phyloP scores from a whole-genome alignment of 225 moss, liverwort and hornwort species.

The Neckera pumila region DNA sequence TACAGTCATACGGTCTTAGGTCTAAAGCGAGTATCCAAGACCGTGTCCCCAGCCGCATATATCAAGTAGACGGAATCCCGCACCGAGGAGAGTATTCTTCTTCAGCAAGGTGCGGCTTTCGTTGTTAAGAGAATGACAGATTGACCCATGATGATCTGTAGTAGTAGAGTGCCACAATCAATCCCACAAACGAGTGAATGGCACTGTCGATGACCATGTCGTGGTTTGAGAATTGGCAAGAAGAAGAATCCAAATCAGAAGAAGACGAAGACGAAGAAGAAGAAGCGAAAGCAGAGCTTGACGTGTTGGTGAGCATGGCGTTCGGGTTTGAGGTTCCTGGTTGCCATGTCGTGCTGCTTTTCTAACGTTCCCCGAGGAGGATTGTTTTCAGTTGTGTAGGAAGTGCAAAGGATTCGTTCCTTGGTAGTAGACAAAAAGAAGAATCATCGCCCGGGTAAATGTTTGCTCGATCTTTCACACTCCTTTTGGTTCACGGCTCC shows the following conservation, averaged over 20 bases:
- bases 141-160: neutral
- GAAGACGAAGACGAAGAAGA: neutral
- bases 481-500: neutral
- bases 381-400: neutral
- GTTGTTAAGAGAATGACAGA: neutral
- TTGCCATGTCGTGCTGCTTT: neutral
- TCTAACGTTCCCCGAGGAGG: neutral
- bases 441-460: neutral
- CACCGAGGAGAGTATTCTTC: neutral
- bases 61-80: neutral
- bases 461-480: neutral
- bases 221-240: neutral
- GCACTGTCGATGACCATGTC: neutral
- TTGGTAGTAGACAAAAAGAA: neutral
- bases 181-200: neutral
- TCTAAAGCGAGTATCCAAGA: neutral
- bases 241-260: neutral
- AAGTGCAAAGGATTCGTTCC: neutral
- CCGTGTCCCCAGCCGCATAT: neutral
- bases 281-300: neutral
- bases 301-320: neutral
- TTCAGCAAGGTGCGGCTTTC: neutral
- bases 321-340: conserved; percentile 15
- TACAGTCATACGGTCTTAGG: neutral
- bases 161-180: neutral